Conservation (phyloP, 345 rosid species). For the Cardamine chenopodiifolia region DNA sequence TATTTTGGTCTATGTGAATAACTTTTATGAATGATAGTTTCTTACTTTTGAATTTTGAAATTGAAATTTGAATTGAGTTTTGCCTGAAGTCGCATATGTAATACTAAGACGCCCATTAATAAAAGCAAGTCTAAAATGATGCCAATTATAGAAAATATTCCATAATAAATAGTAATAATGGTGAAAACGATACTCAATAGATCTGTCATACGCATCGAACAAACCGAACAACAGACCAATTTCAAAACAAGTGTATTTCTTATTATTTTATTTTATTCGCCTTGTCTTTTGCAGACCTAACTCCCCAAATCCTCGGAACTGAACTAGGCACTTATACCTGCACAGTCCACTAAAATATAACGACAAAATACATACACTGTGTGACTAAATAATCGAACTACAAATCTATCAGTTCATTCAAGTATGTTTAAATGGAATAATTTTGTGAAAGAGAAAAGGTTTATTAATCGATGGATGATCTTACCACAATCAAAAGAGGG, state of each 20-base stretch:
- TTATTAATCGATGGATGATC: not conserved
- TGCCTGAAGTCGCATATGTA: constrained; percentile 8
- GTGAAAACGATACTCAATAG: constrained; percentile 30
- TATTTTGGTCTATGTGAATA: constrained; percentile 7
- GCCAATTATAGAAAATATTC: constrained; percentile 34
- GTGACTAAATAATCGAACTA: not conserved
- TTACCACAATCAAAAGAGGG: constrained; percentile 41
- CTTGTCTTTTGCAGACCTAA: constrained; percentile 36
- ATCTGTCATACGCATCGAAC: constrained; percentile 16
- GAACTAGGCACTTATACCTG: constrained; percentile 34
- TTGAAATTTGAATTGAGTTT: constrained; percentile 16
- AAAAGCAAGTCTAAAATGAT: constrained; percentile 28
- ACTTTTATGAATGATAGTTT: not conserved
- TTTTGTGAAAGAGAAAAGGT: not conserved
- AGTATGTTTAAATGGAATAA: not conserved
- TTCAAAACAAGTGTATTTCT: constrained; percentile 3
- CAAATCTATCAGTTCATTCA: not conserved
- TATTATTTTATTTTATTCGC: constrained; percentile 27
- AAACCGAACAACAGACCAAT: constrained; percentile 19
- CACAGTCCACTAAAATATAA: constrained; percentile 18
- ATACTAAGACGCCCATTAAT: constrained; percentile 25
- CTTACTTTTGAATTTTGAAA: constrained; percentile 24
- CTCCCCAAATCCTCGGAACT: constrained; percentile 38
- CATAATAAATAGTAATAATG: not conserved
- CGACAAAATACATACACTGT: constrained; percentile 6